Base-by-base conservation (phyloP, 1,284 basidiomycete species). In the Tremellales sp. region DNA sequence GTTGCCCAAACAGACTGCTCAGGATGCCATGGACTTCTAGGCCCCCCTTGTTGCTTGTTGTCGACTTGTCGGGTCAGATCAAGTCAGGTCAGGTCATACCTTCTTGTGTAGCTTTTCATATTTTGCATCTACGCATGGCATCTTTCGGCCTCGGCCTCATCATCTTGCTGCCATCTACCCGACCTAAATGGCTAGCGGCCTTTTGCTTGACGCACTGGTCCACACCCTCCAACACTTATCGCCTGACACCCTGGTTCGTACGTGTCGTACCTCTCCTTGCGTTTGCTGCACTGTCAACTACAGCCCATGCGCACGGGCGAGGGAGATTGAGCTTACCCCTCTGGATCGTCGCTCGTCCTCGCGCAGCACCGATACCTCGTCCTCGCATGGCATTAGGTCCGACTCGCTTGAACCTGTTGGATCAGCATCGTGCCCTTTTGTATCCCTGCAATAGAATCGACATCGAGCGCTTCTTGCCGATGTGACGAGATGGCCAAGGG, bases 341-440 rank as follows among this genome's bases (percentile, higher is more conserved):
- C 53, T 73, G 68, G 53, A 76, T 76, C 27, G 74, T 76, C 12
- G 74, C 74, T 49, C 74, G 70, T 50, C 74, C 74, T 60, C 74
- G 62, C 10, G 70, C 68, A 40, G 92, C 96, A 70, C 96, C 96
- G 70, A 99, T 98, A 84, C 96, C 96, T 60, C 94, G 82, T 66
- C 96, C 96, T 66, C 89, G 87, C 92, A 98, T 97, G 35, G 92
- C 93, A 71, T 97, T 97, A 15, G 93, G 91, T 42, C 94, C 93
- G 45, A 97, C 89, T 59, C 94, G 86, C 78, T 98, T 98, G 79
- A 98, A 97, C 91, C 91, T 96, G 64, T 19, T 40, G 36, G 25
- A 25, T 26, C 11, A n/a, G 21, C 24, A 31, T 15, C n/a, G 40
- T n/a, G 37, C n/a, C n/a, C n/a, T n/a, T 15, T 22, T 26, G 8